Evolutionary conservation across 805 yeast genomes (phyloP), one percentile per base, ranked within the genome.

Genomic region (Lipomyces sp.): DNA sequence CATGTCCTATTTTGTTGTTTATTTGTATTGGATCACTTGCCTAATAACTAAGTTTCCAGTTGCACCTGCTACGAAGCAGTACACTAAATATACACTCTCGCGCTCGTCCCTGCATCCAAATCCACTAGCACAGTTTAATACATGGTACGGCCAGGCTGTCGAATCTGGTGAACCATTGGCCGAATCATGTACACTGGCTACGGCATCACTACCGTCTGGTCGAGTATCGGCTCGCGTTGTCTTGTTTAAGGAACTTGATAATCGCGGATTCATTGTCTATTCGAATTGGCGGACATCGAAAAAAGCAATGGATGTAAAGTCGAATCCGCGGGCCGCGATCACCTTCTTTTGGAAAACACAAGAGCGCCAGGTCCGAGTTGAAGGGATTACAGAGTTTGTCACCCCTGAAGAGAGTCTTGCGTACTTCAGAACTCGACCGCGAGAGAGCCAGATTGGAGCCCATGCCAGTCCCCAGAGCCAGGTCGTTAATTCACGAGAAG

Each of bases 371-470:
- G 96, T 95, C 3, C 85, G 99, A 69, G 88, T 95, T 7, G 98
- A 95, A 77, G 99, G 99, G 39, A 71, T 80, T 8, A 87, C 90
- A 72, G 96, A 90, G 77, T 84, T 83, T 68, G 90, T 93, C 54
- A 81, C 86, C 34, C 81, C 87, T 65, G 93, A 90, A 73, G 90
- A 89, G 37, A 85, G 91, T 4, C 86, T 88, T 72, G 82, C 88
- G 59, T 95, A 95, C 78, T 95, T 86, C 78, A 83, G 85, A 60
- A 89, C 97, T 0, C 84, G 99, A 75, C 99, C 99, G 50, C 83
- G 97, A 65, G 98, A 96, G 5, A 90, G 97, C 37, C 87, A 90
- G 75, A 87, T 95, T 68, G 98, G 99, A 37, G 99, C 99, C 0
- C 93, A 97, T 97, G 90, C 98, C 0, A 88, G 96, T 35, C 96